A percentile compares a stretch with the other conserved stretches of the same genome.
These are phyloP conservation scores for Jimgerdemannia flammicorona DNA, from an alignment of 192 early-diverging fungal genomes.

Conservation along the genomic window DNA sequence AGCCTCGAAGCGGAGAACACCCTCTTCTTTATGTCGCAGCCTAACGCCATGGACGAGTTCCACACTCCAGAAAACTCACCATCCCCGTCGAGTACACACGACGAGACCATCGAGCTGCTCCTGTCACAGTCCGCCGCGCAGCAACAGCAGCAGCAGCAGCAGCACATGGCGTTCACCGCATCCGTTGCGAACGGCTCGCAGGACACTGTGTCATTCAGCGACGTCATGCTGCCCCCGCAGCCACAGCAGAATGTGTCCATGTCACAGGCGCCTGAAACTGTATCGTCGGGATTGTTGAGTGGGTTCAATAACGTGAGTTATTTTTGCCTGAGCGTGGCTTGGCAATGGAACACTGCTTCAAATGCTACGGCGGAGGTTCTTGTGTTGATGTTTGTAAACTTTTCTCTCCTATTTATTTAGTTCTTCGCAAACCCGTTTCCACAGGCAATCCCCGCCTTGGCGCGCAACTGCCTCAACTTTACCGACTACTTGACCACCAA, in stretches of 20 bases:
- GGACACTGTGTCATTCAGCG: background rate
- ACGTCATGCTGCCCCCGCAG: background rate
- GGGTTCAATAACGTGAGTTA: background rate
- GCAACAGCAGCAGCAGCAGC: background rate
- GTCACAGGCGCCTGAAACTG: background rate
- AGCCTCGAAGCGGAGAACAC: background rate
- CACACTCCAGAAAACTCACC: background rate
- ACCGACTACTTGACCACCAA: constrained; percentile 19
- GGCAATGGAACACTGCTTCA: background rate
- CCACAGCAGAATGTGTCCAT: background rate
- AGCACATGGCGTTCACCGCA: background rate
- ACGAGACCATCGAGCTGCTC: background rate
- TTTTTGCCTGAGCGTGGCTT: background rate
- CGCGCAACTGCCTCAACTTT: constrained; percentile 18
- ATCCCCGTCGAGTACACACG: background rate
- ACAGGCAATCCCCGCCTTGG: constrained; percentile 25
- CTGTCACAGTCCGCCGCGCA: background rate
- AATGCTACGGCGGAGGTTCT: background rate
- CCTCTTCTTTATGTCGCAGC: background rate
- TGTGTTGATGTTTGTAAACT: background rate
- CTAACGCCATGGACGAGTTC: background rate
- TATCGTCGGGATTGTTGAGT: background rate
- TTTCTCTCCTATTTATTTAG: constrained; percentile 10
- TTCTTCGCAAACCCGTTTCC: constrained; percentile 25
- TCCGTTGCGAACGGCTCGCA: background rate